Evolutionary conservation across 2,329 filamentous ascomycete species (phyloP), one percentile per base, ranked within the genome.

Genomic region (Penicillium palitans): DNA sequence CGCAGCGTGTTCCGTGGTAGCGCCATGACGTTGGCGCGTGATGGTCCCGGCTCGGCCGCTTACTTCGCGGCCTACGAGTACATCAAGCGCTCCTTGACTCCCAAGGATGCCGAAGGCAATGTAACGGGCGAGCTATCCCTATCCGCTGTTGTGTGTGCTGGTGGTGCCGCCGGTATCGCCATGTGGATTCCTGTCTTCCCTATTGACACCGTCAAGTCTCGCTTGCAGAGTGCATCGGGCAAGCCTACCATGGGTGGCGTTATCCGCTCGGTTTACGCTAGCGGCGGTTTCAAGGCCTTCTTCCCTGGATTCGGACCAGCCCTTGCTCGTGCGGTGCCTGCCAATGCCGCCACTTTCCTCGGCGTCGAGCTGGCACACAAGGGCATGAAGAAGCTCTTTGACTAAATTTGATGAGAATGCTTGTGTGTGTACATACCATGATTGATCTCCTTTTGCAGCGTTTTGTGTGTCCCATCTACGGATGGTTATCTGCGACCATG

Each of bases 151-250:
- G 91, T 93, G 68, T 84, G 86, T 29, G 95, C 95, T 2, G 95
- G 95, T 68, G 95, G 90, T 62, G 90, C 88, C 4, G 95, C 95
- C 0, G 95, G 95, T 71, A 86, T 99, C 27, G 95, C 95, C 62
- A 99, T 99, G 95, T 99, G 95, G 95, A 95, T 97, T 66, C 93
- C 95, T 54, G 93, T 99, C 42, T 99, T 99, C 84, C 95, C 95
- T 24, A 84, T 99, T 64, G 95, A 99, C 72, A 99, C 95, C 0
- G 88, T 99, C 79, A 99, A 99, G 85, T 93, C 89, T 63, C 83
- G 93, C 39, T 79, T 99, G 73, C 95, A 99, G 83, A 96, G 91
- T 44, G 91, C 91, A 42, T 90, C 95, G 71, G 92, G 91, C 49
- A 89, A 89, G 66, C 88, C 92, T 50, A 91, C 89, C 0, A 86